phyloP scores from a whole-genome alignment of 164 flowering plant species.

The Dillenia suffruticosa region DNA sequence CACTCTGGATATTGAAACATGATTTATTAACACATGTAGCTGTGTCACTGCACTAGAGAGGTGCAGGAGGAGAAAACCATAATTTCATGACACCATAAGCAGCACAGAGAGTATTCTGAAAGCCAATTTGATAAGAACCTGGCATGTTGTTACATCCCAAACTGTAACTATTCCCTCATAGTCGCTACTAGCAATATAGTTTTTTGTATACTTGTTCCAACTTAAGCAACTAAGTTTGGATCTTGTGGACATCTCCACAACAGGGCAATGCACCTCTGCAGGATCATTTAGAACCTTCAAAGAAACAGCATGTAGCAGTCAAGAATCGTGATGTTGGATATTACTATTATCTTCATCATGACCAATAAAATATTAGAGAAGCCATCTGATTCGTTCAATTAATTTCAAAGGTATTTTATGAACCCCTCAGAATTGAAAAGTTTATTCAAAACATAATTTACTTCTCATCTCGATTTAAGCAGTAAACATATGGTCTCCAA shows the following conservation, averaged over 20 bases:
- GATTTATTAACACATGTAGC: neutral
- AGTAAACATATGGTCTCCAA: too few species aligned
- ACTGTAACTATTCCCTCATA: constrained; percentile 97
- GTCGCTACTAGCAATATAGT: constrained; percentile 89
- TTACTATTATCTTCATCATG: too few species aligned
- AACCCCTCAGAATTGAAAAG: too few species aligned
- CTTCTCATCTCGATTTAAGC: too few species aligned
- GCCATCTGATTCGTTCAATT: too few species aligned
- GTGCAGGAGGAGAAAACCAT: neutral
- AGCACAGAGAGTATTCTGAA: neutral
- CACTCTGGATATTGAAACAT: constrained; percentile 45
- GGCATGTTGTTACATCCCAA: constrained; percentile 91
- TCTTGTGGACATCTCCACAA: constrained; percentile 88
- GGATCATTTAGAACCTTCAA: constrained; percentile 88
- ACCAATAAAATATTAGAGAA: too few species aligned
- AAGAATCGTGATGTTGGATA: too few species aligned
- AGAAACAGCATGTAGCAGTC: neutral
- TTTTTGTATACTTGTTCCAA: constrained; percentile 86
- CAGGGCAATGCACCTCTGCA: constrained; percentile 76
- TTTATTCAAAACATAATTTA: too few species aligned
- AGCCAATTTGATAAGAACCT: constrained; percentile 38
- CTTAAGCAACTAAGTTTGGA: constrained; percentile 97
- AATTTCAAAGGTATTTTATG: too few species aligned
- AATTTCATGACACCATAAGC: neutral
- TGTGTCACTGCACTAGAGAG: neutral